Conservation (phyloP, 2,329 filamentous ascomycete species). For the Fusarium sp. region DNA sequence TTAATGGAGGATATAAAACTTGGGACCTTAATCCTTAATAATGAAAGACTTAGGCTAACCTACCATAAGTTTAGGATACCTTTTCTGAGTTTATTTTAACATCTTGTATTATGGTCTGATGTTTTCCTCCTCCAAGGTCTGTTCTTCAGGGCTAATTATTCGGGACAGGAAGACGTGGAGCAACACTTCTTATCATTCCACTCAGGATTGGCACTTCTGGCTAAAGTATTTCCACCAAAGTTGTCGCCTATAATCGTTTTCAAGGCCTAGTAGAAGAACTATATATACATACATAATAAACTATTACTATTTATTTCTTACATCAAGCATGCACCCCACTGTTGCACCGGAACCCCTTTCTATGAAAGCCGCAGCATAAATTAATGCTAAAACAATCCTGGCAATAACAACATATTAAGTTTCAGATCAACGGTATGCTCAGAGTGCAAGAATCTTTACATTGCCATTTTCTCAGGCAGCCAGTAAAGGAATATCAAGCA, state of each 20-base stretch:
- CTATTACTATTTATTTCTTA: no score
- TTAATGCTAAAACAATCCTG: no score
- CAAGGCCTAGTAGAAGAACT: not conserved
- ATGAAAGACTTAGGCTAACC: not conserved
- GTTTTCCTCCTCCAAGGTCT: rapidly evolving
- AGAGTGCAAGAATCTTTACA: no score
- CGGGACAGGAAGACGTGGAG: rapidly evolving
- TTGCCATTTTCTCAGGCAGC: no score
- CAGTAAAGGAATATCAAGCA: no score
- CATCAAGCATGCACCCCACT: no score
- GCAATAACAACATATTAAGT: no score
- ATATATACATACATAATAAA: not conserved
- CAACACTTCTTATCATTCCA: not conserved
- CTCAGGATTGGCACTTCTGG: not conserved
- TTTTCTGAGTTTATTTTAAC: rapidly evolving
- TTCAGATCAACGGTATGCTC: no score
- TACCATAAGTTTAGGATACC: not conserved
- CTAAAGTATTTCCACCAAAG: rapidly evolving
- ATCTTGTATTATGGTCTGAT: rapidly evolving
- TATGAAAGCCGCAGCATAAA: no score
- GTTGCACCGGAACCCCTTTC: no score
- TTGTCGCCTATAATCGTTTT: no score
- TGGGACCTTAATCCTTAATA: not conserved
- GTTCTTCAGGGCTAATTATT: rapidly evolving
- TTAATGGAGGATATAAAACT: no score